A percentile compares a stretch with the other conserved stretches of the same genome.
phyloP scores from a whole-genome alignment of 1,284 basidiomycete genomes.

The Phenoliferia sp. region DNA sequence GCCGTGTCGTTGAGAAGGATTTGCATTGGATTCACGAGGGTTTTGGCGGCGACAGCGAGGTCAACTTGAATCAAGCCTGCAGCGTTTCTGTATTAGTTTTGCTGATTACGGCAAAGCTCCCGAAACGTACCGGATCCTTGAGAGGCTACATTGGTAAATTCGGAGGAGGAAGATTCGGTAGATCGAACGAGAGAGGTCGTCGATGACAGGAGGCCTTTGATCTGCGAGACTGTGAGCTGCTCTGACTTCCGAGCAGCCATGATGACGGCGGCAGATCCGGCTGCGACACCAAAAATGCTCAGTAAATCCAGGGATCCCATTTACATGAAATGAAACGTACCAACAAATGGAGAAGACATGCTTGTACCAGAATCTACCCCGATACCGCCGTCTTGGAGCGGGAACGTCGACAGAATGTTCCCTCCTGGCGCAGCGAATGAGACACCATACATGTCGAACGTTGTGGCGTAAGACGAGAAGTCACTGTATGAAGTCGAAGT shows the following conservation, averaged over 20 bases:
- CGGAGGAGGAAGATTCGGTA: constrained; percentile 40
- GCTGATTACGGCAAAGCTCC: neutral
- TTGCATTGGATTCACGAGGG: constrained; percentile 56
- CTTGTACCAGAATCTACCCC: constrained; percentile 48
- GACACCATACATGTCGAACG: constrained; percentile 58
- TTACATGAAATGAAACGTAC: neutral
- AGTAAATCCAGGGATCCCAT: constrained; percentile 6
- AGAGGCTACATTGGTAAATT: constrained; percentile 53
- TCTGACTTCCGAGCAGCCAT: constrained; percentile 53
- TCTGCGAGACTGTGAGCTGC: constrained; percentile 45
- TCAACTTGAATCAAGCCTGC: constrained; percentile 62
- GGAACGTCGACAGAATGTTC: constrained; percentile 56
- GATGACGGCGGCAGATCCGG: constrained; percentile 62
- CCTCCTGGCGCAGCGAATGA: constrained; percentile 56
- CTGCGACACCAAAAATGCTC: constrained; percentile 50
- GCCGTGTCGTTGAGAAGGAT: constrained; percentile 66
- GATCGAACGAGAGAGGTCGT: constrained; percentile 55
- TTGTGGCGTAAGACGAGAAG: constrained; percentile 58
- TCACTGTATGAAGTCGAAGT: constrained; percentile 16
- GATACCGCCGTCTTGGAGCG: constrained; percentile 48
- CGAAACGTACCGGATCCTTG: constrained; percentile 48
- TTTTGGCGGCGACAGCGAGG: constrained; percentile 56
- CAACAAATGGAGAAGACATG: constrained; percentile 34
- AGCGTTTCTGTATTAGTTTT: neutral
- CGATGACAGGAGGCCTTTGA: constrained; percentile 55